A percentile compares a stretch with the other conserved stretches of the same genome.
These are phyloP conservation scores for Suillus fuscotomentosus DNA, from an alignment of 768 basidiomycete species.

Conservation along the genomic window DNA sequence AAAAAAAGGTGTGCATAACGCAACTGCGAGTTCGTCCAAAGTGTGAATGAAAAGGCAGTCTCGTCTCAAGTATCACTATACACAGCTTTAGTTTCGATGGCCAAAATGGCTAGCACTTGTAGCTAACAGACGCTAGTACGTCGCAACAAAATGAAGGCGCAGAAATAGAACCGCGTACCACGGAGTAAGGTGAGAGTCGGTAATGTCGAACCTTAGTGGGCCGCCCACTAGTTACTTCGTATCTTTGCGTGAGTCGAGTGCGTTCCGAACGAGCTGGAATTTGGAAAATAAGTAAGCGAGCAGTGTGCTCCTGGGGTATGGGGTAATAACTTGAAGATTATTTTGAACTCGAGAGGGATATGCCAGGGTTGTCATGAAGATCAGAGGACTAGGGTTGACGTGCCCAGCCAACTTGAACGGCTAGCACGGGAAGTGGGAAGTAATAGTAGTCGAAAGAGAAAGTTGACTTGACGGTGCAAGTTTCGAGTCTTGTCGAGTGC, in stretches of 20 bases:
- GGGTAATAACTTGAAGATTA: background rate
- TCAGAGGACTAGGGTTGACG: background rate
- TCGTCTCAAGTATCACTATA: too few species aligned
- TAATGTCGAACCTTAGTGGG: too few species aligned
- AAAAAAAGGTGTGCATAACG: too few species aligned
- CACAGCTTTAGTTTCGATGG: too few species aligned
- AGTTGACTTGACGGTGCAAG: background rate
- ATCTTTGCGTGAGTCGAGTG: background rate
- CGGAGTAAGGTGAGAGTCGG: too few species aligned
- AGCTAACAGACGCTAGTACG: too few species aligned
- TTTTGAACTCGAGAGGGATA: background rate
- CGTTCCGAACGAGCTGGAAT: background rate
- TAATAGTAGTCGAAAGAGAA: background rate
- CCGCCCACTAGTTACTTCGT: too few species aligned
- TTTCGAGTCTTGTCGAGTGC: background rate
- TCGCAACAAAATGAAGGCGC: too few species aligned
- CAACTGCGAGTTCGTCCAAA: too few species aligned
- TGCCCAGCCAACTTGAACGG: background rate
- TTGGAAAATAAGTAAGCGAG: background rate
- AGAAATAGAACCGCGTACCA: too few species aligned
- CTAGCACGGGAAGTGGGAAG: background rate
- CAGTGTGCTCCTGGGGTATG: background rate
- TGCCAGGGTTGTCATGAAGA: background rate
- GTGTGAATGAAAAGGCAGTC: too few species aligned
- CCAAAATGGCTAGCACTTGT: too few species aligned